Percentiles rank a stretch among this genome's conserved stretches.
Evolutionary conservation across 441 rosid species (phyloP).

Genomic region (Raphanus hybrid): DNA sequence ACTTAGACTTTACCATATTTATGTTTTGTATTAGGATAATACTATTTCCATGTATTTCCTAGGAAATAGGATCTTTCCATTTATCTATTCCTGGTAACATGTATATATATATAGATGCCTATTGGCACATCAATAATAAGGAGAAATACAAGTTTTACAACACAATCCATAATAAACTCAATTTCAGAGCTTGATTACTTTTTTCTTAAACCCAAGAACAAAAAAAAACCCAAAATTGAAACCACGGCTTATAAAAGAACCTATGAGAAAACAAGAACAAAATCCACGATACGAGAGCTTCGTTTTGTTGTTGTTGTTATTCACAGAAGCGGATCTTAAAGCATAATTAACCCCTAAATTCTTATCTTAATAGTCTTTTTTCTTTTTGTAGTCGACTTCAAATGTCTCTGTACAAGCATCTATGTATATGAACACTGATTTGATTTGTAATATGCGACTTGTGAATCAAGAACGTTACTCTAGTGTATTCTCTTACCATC

Average conservation of each 20-base stretch:
- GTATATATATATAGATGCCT: too few species aligned
- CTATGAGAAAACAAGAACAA: not conserved
- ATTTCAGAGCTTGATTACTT: conserved; percentile 24
- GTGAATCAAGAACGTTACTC: conserved; percentile 28
- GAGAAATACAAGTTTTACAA: too few species aligned
- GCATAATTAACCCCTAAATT: conserved; percentile 15
- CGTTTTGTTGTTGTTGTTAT: conserved; percentile 8
- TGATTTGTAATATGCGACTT: conserved; percentile 12
- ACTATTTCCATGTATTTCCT: too few species aligned
- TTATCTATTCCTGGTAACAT: too few species aligned
- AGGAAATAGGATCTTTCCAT: too few species aligned
- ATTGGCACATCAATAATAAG: too few species aligned
- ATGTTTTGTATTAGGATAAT: too few species aligned
- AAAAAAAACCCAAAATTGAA: conserved; percentile 13
- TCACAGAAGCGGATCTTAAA: conserved; percentile 33
- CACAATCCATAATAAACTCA: not conserved
- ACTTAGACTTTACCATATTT: too few species aligned
- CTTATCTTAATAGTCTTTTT: conserved; percentile 12
- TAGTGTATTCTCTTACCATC: conserved; percentile 27
- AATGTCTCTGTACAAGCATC: conserved; percentile 41
- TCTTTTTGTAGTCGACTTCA: conserved; percentile 29
- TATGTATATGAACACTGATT: conserved; percentile 33
- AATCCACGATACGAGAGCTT: conserved; percentile 11
- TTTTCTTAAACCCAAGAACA: conserved; percentile 1
- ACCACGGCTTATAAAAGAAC: not conserved